Base-by-base conservation (phyloP, 495 filamentous ascomycete genomes). In the Aspergillus egyptiacus region DNA sequence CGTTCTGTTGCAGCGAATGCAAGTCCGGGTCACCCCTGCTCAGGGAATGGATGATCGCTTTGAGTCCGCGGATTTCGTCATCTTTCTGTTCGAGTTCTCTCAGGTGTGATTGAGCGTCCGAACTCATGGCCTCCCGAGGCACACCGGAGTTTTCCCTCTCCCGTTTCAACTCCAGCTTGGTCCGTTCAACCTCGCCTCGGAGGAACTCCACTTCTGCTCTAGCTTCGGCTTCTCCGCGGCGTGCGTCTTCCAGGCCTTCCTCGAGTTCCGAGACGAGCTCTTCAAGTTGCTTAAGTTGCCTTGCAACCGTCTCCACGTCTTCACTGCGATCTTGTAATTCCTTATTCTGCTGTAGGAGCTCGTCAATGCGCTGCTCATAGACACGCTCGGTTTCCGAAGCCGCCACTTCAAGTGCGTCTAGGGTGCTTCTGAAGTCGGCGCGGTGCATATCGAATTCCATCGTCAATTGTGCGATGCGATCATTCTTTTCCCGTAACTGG, bases 341-440 rank as follows among this genome's bases (percentile, higher is more conserved):
- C 43, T 82, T 79, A 33, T 94, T 78, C 54, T 96, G 87, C 51
- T 86, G 77, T 71, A 89, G 74, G n/a, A 99, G 71, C 59, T 96
- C 90, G 55, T 91, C 86, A 6, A 96, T 83, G 54, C 83, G 82
- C 60, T 88, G 87, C 63, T 97, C 94, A 58, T 99, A 97, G 6
- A 97, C 91, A n/a, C 93, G 78, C 65, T 96, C 91, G 6, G 93
- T 99, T 67, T 99, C 93, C 0, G 90, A 88, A 56, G 90, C 94
- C 6, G 93, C 94, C 69, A 96, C 82, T 68, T 99, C 93, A 30
- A 99, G 73, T 1, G 91, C 94, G 69, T 99, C 93, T 39, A 99
- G 89, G 14, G 93, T 99, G 62, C 86, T 95, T 48, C 93, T 74
- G 65, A 99, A 99, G 64, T 99, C 93, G 7, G 91, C 93, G 25